phyloP scores from a whole-genome alignment of 2,329 filamentous ascomycete genomes.

The Nothomitra cinnamomea region DNA sequence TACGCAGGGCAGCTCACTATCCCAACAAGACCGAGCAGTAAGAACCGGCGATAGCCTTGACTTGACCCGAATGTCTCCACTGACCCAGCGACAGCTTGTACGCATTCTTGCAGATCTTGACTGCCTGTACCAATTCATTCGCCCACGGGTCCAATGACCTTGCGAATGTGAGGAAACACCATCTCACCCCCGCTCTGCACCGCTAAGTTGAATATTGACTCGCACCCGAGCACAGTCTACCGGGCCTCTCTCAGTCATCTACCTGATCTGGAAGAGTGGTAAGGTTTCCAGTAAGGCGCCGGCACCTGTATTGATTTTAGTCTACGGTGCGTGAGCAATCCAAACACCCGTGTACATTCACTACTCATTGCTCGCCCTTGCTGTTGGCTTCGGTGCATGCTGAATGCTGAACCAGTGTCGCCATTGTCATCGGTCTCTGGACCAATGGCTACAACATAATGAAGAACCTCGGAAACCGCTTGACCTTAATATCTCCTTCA shows the following conservation, averaged over 20 bases:
- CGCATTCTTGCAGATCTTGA: constrained; percentile 36
- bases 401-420: constrained; percentile 20
- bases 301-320: constrained; percentile 45
- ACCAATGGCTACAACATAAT: constrained; percentile 76
- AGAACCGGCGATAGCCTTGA: too few relatives aligned
- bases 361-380: too few relatives aligned
- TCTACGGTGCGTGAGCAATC: too few relatives aligned
- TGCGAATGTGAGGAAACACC: constrained; percentile 14
- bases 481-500: constrained; percentile 8
- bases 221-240: constrained; percentile 38
- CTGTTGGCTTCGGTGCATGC: too few relatives aligned
- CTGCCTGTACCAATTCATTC: constrained; percentile 32
- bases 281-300: constrained; percentile 41
- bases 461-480: constrained; percentile 28
- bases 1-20: constrained; percentile 40
- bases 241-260: constrained; percentile 54
- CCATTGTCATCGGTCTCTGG: constrained; percentile 48
- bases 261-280: constrained; percentile 48
- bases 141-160: constrained; percentile 62
- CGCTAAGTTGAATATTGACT: too few relatives aligned
- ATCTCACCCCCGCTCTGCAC: too few relatives aligned
- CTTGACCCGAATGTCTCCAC: too few relatives aligned
- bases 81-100: too few relatives aligned
- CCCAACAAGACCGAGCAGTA: constrained; percentile 50
- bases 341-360: too few relatives aligned